phyloP scores from a whole-genome alignment of 2,329 filamentous ascomycete species.

The Hymenoscyphus scutula region DNA sequence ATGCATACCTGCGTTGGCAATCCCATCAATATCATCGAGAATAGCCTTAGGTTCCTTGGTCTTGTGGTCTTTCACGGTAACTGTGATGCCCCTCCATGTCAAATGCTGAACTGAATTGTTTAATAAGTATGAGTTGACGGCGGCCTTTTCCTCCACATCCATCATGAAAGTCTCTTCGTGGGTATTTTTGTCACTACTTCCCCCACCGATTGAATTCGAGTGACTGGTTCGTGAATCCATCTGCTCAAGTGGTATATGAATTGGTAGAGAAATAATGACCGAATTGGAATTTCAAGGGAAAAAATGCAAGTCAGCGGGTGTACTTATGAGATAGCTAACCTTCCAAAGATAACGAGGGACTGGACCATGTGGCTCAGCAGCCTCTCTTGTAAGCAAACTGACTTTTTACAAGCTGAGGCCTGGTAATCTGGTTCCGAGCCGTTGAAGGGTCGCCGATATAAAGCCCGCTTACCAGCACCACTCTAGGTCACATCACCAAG shows the following conservation, averaged over 20 bases:
- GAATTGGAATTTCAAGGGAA: background rate
- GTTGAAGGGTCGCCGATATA: too few species aligned
- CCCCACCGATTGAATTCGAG: background rate
- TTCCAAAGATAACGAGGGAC: background rate
- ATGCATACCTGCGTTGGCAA: conserved; percentile 57
- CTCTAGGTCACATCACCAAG: too few species aligned
- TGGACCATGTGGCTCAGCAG: background rate
- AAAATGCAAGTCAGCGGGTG: background rate
- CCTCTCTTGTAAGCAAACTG: background rate
- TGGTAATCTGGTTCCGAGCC: too few species aligned
- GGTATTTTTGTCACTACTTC: background rate
- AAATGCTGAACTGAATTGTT: conserved; percentile 65
- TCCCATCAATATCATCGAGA: conserved; percentile 60
- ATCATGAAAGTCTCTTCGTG: background rate
- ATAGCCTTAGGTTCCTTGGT: conserved; percentile 63
- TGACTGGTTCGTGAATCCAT: background rate
- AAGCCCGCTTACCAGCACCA: too few species aligned
- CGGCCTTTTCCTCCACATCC: conserved; percentile 31
- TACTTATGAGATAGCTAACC: background rate
- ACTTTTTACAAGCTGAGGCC: too few species aligned
- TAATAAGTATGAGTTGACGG: conserved; percentile 44
- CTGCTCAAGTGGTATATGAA: background rate
- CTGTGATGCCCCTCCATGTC: conserved; percentile 64
- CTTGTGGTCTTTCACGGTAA: conserved; percentile 69
- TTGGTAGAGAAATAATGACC: background rate